These are phyloP conservation scores for Hyphodiscus sp. DNA, from an alignment of 2,329 filamentous ascomycete genomes.

Conservation along the genomic window DNA sequence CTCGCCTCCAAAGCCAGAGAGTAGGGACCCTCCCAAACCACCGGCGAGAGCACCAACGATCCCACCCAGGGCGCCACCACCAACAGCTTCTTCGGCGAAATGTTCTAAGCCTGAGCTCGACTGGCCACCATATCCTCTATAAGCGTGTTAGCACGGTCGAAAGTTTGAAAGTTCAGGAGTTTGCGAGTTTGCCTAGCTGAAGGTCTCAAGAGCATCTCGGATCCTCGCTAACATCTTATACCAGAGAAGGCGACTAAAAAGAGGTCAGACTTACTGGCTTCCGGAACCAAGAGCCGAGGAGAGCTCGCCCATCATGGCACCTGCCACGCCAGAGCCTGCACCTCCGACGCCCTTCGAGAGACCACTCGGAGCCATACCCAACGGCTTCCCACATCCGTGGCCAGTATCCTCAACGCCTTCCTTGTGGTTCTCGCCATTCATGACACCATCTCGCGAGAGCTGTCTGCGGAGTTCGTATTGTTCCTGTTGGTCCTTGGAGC, in stretches of 20 bases:
- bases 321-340: conserved; percentile 50
- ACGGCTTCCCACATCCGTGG: conserved; percentile 70
- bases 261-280: conserved; percentile 1
- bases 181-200: too few species aligned
- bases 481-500: conserved; percentile 52
- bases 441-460: conserved; percentile 72
- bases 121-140: conserved; percentile 14
- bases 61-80: conserved; percentile 60
- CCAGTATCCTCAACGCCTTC: conserved; percentile 77
- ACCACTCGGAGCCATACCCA: conserved; percentile 62
- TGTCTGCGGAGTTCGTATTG: conserved; percentile 64
- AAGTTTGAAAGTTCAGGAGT: background rate
- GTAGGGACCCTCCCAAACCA: conserved; percentile 57
- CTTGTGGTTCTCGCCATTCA: conserved; percentile 76
- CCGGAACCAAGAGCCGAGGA: conserved; percentile 38
- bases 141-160: background rate
- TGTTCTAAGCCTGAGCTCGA: conserved; percentile 18
- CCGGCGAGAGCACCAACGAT: conserved; percentile 64
- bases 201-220: too few species aligned
- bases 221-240: too few species aligned
- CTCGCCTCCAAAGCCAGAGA: conserved; percentile 45
- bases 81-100: conserved; percentile 51
- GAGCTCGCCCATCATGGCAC: conserved; percentile 51
- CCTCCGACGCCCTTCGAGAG: conserved; percentile 22
- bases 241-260: too few species aligned